A percentile compares a stretch with the other conserved stretches of the same genome.
Conservation (phyloP, 1,284 basidiomycete genomes). For the Marasmius fiardii region DNA sequence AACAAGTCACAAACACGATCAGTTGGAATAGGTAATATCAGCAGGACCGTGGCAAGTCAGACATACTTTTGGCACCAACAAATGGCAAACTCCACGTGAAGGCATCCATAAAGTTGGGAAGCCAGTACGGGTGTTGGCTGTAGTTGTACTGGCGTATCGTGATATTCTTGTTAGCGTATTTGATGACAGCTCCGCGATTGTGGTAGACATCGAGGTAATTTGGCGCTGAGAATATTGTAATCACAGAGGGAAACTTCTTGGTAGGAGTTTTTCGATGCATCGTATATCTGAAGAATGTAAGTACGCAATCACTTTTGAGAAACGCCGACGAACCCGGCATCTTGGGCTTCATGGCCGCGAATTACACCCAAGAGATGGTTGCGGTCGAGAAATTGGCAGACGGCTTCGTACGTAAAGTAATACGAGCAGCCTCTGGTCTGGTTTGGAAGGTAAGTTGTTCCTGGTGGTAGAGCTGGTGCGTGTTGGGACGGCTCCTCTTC, state of each 20-base stretch:
- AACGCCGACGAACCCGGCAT: slow-evolving; percentile 69
- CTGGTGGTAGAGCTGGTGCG: slow-evolving; percentile 33
- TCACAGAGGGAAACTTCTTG: slow-evolving; percentile 90
- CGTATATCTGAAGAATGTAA: slow-evolving; percentile 58
- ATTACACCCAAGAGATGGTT: slow-evolving; percentile 93
- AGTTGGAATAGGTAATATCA: slow-evolving; percentile 6
- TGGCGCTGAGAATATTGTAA: slow-evolving; percentile 95
- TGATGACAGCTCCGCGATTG: slow-evolving; percentile 95
- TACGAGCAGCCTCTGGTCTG: slow-evolving; percentile 91
- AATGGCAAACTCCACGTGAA: slow-evolving; percentile 99
- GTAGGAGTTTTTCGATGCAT: slow-evolving; percentile 94
- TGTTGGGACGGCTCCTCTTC: slow-evolving; percentile 41
- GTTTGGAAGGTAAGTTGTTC: slow-evolving; percentile 80
- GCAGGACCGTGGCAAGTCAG: too few species aligned
- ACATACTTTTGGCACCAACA: slow-evolving; percentile 93
- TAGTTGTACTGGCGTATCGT: slow-evolving; percentile 97
- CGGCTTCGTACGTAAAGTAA: slow-evolving; percentile 95
- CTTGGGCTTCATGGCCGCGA: slow-evolving; percentile 97
- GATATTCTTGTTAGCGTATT: slow-evolving; percentile 98
- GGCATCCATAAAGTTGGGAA: slow-evolving; percentile 99
- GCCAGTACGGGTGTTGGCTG: slow-evolving; percentile 86
- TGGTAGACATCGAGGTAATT: slow-evolving; percentile 97
- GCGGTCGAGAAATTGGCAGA: slow-evolving; percentile 91
- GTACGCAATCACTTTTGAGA: background rate
- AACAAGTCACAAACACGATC: slow-evolving; percentile 1